Conservation (phyloP, 345 rosid species). For the Brassica cretica region DNA sequence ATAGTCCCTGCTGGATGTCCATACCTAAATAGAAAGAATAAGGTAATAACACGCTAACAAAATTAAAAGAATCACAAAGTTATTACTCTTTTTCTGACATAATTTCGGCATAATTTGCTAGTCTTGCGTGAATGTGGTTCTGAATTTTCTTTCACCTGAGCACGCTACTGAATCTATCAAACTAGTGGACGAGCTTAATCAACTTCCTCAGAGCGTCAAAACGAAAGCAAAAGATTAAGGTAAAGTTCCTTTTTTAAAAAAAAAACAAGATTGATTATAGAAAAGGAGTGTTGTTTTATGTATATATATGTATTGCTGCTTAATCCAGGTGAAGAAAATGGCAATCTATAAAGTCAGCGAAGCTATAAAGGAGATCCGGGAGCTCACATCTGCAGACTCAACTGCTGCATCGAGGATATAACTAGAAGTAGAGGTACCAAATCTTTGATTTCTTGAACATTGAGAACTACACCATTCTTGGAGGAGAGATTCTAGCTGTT, state of each 20-base stretch:
- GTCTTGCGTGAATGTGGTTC: constrained; percentile 87
- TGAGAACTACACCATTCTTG: constrained; percentile 15
- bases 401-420: constrained; percentile 28
- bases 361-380: constrained; percentile 73
- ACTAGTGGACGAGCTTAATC: constrained; percentile 64
- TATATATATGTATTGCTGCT: not conserved
- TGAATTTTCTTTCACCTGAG: constrained; percentile 90
- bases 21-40: constrained; percentile 78
- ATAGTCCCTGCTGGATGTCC: constrained; percentile 92
- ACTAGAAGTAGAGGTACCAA: constrained; percentile 26
- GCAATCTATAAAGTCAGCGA: constrained; percentile 56
- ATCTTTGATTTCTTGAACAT: constrained; percentile 32
- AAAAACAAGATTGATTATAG: constrained; percentile 53
- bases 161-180: too few relatives aligned
- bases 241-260: constrained; percentile 28
- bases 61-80: not conserved
- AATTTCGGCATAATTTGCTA: constrained; percentile 33
- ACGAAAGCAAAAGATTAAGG: constrained; percentile 72
- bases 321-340: constrained; percentile 81
- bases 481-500: constrained; percentile 6
- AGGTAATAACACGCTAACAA: constrained; percentile 45
- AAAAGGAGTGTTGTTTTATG: constrained; percentile 8
- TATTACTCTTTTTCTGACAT: not conserved
- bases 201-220: constrained; percentile 64
- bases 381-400: constrained; percentile 52